Evolutionary conservation across 768 basidiomycete genomes (phyloP).

Genomic region (Phanerochaete carnosa): DNA sequence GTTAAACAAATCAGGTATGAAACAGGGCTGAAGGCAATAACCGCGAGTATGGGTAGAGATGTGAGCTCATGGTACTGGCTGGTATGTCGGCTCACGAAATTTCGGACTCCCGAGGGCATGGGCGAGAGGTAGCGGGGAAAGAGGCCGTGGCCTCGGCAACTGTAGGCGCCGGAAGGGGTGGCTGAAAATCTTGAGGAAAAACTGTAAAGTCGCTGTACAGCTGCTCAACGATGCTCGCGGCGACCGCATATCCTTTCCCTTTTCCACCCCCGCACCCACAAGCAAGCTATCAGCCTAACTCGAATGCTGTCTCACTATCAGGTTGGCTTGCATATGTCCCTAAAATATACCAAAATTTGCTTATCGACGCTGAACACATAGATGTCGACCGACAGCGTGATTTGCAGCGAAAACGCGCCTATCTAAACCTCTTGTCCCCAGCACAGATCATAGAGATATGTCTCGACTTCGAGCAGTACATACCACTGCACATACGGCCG

Average conservation of each 20-base stretch:
- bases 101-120: too few relatives aligned
- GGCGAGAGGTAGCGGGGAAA: too few relatives aligned
- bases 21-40: too few relatives aligned
- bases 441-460: slow-evolving; percentile 80
- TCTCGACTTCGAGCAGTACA: slow-evolving; percentile 66
- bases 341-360: background rate
- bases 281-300: background rate
- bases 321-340: slow-evolving; percentile 6
- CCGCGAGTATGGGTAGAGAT: too few relatives aligned
- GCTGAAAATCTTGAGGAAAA: slow-evolving; percentile 30
- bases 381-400: slow-evolving; percentile 45
- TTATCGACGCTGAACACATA: slow-evolving; percentile 14
- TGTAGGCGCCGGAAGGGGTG: slow-evolving; percentile 13
- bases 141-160: too few relatives aligned
- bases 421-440: slow-evolving; percentile 62
- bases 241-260: slow-evolving; percentile 13
- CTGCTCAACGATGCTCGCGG: slow-evolving; percentile 22
- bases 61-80: too few relatives aligned
- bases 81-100: too few relatives aligned
- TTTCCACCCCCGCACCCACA: slow-evolving; percentile 4
- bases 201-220: slow-evolving; percentile 30
- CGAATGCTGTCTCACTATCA: slow-evolving; percentile 6
- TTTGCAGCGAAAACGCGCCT: slow-evolving; percentile 36
- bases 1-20: too few relatives aligned
- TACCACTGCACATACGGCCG: slow-evolving; percentile 58